Evolutionary conservation across 2,329 filamentous ascomycete species (phyloP), one percentile per base, ranked within the genome.

Genomic region (Alternaria consortialis): DNA sequence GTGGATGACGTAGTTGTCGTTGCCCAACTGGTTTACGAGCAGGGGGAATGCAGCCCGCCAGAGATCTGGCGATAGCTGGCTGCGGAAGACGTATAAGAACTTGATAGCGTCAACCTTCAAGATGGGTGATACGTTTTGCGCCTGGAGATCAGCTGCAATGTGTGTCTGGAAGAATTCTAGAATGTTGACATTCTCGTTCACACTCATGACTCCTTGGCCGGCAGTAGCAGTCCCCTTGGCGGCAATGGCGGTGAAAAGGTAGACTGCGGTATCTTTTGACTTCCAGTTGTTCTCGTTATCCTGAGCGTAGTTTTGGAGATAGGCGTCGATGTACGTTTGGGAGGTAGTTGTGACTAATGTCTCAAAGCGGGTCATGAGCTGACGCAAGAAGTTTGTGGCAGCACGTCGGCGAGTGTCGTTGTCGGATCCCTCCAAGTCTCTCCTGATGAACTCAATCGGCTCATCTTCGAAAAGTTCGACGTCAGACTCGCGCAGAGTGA

Each of bases 41-140:
- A 97, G 89, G 12, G 92, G 91, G 74, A 99, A 92, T 1, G 94
- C 94, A 58, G 90, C 88, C 72, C 91, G 91, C 93, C 95, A 98
- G 78, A 97, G 92, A 34, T 94, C 90, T 77, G 92, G 92, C 17
- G 93, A 94, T 63, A 99, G 86, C 75, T 97, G 93, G 77, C 93
- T 97, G 72, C 95, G 91, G 88, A 99, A 99, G 44, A 91, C 92
- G 84, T 99, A 97, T 39, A 99, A 86, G 77, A 94, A 99, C 79
- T 98, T 99, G 84, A 99, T 97, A 17, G 94, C 94, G 78, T 98
- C 95, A 15, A 99, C 94, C 82, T 97, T 97, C 70, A 97, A 85
- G 62, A 99, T 94, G 8, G 93, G 91, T 70, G 97, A 87, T 1
- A 91, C 87, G 31, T 86, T 83, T 34, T 87, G 84, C n/a, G 86